Evolutionary conservation across 257 asterid genomes (phyloP), one percentile per base, ranked within the genome.

Genomic region (Orobanche coerulescens): DNA sequence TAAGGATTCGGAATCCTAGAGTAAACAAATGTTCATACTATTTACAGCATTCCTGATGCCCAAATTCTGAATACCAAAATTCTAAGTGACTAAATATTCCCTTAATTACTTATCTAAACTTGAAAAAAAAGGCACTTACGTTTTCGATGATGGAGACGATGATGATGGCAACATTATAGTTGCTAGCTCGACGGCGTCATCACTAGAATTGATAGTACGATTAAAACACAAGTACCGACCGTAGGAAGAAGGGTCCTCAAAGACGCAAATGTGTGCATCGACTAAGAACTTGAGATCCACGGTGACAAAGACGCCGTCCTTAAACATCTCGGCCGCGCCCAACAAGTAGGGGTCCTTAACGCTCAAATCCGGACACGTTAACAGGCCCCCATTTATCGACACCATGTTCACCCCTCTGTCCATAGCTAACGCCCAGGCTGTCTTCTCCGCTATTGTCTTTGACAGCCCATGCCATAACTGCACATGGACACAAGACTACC

Each of bases 381-480:
- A 36, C 11, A 93, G 61, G 8, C 97, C 97, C 0, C 79, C 94
- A 13, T 93, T 93, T 1, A 93, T 75, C 0, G 90, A 78, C 4
- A 89, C 94, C 96, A 89, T 86, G 76, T 73, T 84, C 42, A 93
- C 84, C 23, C 73, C 97, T 74, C 97, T 75, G 79, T 89, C 99
- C 97, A 89, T 93, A 2, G 97, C 99, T 71, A 93, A 58, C 1
- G 97, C 95, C 94, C 97, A 86, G 0, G 96, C 97, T 11, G 92
- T 80, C 73, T 81, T 93, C 81, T 93, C 97, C 0, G 97, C 95
- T 33, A 81, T 37, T 0, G 99, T 89, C 72, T 93, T 93, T 0
- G 96, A 81, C 44, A 89, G 53, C 4, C 88, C 96, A 50, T 89
- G 90, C 99, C 99, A 93, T 51, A 93, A 75, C 97, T 92, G 74